phyloP scores from a whole-genome alignment of 805 yeast genomes.

The Lipomyces spencermartinsiae region DNA sequence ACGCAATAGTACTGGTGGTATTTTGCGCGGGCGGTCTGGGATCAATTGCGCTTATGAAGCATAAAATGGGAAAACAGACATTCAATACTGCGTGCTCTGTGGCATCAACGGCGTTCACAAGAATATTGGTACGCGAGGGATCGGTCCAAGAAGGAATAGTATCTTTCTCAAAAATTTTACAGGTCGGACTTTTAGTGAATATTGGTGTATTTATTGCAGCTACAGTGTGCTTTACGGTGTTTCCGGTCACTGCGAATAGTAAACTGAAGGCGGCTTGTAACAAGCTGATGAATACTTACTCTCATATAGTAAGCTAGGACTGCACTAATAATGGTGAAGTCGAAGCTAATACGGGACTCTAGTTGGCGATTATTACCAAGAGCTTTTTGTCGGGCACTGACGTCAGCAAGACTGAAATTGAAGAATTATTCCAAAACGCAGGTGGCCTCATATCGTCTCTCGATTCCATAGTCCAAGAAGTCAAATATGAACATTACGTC shows the following conservation, averaged over 20 bases:
- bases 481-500: constrained; percentile 63
- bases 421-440: constrained; percentile 21
- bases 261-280: constrained; percentile 50
- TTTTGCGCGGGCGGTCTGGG: constrained; percentile 66
- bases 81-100: constrained; percentile 83
- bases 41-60: constrained; percentile 70
- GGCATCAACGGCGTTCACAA: constrained; percentile 72
- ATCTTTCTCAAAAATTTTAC: constrained; percentile 60
- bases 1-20: constrained; percentile 57
- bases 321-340: constrained; percentile 39
- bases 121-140: constrained; percentile 78
- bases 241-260: constrained; percentile 66
- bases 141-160: constrained; percentile 63
- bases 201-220: constrained; percentile 67
- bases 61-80: constrained; percentile 66
- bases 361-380: constrained; percentile 25
- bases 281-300: constrained; percentile 57
- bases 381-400: constrained; percentile 33
- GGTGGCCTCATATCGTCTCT: constrained; percentile 42
- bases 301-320: constrained; percentile 47
- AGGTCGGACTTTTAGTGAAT: constrained; percentile 63
- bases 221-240: constrained; percentile 63
- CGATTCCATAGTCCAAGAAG: constrained; percentile 57
- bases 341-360: not conserved
- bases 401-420: constrained; percentile 33